phyloP scores from a whole-genome alignment of 176 grass and related monocot species.

The Chloris gayana region DNA sequence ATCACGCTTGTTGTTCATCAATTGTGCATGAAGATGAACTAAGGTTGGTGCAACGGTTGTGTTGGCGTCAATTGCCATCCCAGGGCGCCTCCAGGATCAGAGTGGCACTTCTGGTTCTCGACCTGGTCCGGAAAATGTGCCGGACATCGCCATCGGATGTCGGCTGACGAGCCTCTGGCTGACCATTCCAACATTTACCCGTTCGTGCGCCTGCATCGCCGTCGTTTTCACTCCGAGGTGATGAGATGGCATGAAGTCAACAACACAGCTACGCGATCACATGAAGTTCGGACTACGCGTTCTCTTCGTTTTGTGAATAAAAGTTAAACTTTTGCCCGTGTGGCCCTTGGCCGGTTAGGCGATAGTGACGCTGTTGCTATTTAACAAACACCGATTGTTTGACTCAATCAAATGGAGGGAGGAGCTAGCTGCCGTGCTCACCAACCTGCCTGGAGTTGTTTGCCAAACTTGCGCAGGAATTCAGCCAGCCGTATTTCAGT shows the following conservation, averaged over 20 bases:
- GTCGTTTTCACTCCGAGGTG: conserved; percentile 23
- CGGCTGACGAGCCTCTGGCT: background rate
- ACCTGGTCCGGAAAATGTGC: background rate
- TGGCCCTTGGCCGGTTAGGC: background rate
- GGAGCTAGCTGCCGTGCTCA: background rate
- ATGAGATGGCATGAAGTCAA: background rate
- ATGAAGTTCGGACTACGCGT: background rate
- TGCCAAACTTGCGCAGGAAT: conserved; percentile 29
- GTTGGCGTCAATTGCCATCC: background rate
- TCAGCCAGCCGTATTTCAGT: background rate
- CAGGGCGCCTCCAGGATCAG: background rate
- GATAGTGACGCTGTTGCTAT: background rate
- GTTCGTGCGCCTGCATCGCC: background rate
- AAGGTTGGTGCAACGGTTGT: background rate
- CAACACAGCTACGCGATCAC: conserved; percentile 10
- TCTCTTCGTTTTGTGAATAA: background rate
- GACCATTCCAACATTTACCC: background rate
- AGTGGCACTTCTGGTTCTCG: background rate
- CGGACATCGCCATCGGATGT: background rate
- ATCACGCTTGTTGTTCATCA: background rate
- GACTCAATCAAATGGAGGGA: conserved; percentile 17
- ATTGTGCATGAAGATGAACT: too few species aligned
- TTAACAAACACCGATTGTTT: background rate
- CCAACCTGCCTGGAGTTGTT: conserved; percentile 27
- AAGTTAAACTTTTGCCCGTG: background rate